Base-by-base conservation (phyloP, 2,329 filamentous ascomycete species). In the Escovopsis sp. region DNA sequence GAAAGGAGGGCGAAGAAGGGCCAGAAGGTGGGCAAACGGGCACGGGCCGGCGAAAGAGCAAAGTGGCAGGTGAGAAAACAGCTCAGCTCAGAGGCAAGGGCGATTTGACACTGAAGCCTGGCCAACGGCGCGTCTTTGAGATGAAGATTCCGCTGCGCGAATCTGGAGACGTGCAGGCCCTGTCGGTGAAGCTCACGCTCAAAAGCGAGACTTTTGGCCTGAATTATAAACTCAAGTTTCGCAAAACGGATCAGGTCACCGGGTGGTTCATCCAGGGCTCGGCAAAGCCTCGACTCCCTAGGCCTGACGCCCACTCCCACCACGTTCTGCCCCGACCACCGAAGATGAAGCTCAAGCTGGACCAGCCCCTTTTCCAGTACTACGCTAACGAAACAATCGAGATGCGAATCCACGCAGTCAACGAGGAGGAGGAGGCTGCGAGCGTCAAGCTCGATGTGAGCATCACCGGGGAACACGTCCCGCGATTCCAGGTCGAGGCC, bases 301-400 rank as follows among this genome's bases (percentile, higher is more conserved):
- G 75, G 8, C 50, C 61, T 10, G 66, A 72, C 38, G 63, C 73
- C 8, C 67, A 73, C 32, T 64, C 66, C 2, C 73, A 94, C 43
- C 80, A 76, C 43, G 78, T 98, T 23, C 70, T 87, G 42, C 89
- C 91, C 1, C 84, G 93, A 49, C 91, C 89, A 26, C 91, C 91
- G 0, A 96, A 95, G 61, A 77, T 98, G 66, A 79, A 85, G 51
- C 75, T 98, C 38, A 72, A 66, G 26, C 64, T 85, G 9, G 66
- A 74, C 2, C 71, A 76, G 35, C 61, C 80, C 7, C 67, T 72
- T 44, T 70, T 76, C 11, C 80, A 87, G 43, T 93, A 89, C 59
- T 96, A 94, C 56, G 84, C 83, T 1, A 82, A 93, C 52, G 91
- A 98, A 62, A 59, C 66, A 0, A 74, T 95, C 26, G 66, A 66